These are phyloP conservation scores for Fennellomyces sp. DNA, from an alignment of 371 early-diverging fungal genomes.

Conservation along the genomic window DNA sequence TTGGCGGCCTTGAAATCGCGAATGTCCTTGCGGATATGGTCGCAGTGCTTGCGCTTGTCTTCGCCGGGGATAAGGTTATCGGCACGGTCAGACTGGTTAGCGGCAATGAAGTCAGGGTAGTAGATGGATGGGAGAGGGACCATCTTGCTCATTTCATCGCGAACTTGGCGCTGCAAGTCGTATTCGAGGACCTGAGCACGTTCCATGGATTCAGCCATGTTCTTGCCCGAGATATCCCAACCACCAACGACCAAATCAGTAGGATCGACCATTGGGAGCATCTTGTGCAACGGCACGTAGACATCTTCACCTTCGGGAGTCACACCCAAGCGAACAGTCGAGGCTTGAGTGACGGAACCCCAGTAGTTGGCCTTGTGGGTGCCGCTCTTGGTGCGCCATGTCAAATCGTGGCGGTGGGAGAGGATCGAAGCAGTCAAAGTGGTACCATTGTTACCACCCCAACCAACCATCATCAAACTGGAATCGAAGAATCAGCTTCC, in stretches of 20 bases:
- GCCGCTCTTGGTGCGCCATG: conserved; percentile 94
- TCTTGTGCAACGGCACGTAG: conserved; percentile 85
- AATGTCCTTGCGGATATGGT: conserved; percentile 91
- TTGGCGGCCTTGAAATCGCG: conserved; percentile 89
- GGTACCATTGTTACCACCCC: conserved; percentile 99
- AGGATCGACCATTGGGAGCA: conserved; percentile 95
- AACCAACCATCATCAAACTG: conserved; percentile 97
- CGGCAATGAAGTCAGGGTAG: conserved; percentile 96
- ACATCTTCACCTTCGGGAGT: conserved; percentile 83
- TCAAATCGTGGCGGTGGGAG: conserved; percentile 85
- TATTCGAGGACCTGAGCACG: conserved; percentile 93
- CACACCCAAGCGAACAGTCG: conserved; percentile 92
- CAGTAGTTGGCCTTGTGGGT: conserved; percentile 92
- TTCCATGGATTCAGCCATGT: conserved; percentile 91
- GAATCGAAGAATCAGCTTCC: background rate
- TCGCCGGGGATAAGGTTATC: conserved; percentile 86
- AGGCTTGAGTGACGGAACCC: conserved; percentile 94
- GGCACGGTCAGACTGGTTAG: conserved; percentile 95
- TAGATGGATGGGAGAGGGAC: conserved; percentile 93
- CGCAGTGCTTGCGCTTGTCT: conserved; percentile 86
- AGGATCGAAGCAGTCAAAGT: conserved; percentile 95
- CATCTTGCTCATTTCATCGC: conserved; percentile 75
- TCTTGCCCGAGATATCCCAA: conserved; percentile 92
- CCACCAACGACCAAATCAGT: conserved; percentile 95
- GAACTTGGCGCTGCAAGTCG: conserved; percentile 93